A percentile compares a stretch with the other conserved stretches of the same genome.
These are phyloP conservation scores for Boletellus deceptivus DNA, from an alignment of 1,284 basidiomycete species.

Conservation along the genomic window DNA sequence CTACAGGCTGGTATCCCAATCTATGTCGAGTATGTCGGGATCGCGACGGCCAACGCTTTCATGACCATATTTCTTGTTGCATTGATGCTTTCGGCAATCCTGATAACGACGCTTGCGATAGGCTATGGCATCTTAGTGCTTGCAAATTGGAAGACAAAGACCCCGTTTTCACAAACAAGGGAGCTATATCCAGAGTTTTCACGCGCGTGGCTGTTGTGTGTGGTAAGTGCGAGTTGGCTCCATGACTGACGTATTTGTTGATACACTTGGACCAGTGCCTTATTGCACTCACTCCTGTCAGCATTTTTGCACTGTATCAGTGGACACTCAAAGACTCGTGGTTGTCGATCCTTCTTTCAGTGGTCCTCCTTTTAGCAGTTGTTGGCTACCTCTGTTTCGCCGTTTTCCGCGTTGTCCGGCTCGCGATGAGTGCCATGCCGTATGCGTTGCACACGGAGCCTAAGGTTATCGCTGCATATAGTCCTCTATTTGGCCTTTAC, in stretches of 20 bases:
- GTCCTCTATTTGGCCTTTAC: slow-evolving; percentile 57
- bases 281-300: slow-evolving; percentile 63
- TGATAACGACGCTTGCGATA: slow-evolving; percentile 49
- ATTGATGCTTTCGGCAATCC: slow-evolving; percentile 63
- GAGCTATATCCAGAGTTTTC: slow-evolving; percentile 48
- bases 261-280: slow-evolving; percentile 47
- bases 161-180: slow-evolving; percentile 33
- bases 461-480: slow-evolving; percentile 37
- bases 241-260: slow-evolving; percentile 3
- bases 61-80: slow-evolving; percentile 76
- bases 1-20: slow-evolving; percentile 80
- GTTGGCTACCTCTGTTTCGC: slow-evolving; percentile 46
- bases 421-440: slow-evolving; percentile 39
- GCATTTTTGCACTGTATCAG: slow-evolving; percentile 81
- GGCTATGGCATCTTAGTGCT: slow-evolving; percentile 46
- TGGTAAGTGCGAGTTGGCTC: slow-evolving; percentile 41
- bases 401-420: slow-evolving; percentile 43
- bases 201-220: slow-evolving; percentile 56
- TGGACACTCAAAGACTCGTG: slow-evolving; percentile 88
- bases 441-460: slow-evolving; percentile 39
- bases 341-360: slow-evolving; percentile 69
- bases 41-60: slow-evolving; percentile 80
- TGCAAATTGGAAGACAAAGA: slow-evolving; percentile 28
- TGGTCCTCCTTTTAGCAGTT: slow-evolving; percentile 61
- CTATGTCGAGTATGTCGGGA: slow-evolving; percentile 71